phyloP scores from a whole-genome alignment of 2,329 filamentous ascomycete species.

The Microsporum ferrugineum region DNA sequence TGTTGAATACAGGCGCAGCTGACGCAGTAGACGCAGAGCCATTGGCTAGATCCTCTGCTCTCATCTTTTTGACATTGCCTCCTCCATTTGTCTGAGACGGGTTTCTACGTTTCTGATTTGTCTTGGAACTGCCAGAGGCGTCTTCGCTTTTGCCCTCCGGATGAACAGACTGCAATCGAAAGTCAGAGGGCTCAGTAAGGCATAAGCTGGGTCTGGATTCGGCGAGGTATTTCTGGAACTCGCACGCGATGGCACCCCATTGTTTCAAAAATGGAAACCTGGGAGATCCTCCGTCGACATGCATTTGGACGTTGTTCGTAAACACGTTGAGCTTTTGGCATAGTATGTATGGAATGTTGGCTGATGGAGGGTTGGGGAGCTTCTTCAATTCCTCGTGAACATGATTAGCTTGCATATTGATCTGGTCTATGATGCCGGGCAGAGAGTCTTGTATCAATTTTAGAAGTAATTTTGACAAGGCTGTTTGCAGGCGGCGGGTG shows the following conservation, averaged over 20 bases:
- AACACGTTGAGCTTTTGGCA: constrained; percentile 50
- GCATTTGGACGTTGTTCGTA: constrained; percentile 41
- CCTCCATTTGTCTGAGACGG: neutral
- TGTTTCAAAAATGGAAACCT: constrained; percentile 32
- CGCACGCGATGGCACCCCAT: constrained; percentile 37
- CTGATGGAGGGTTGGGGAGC: constrained; percentile 54
- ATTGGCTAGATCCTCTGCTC: neutral
- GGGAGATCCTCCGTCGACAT: constrained; percentile 42
- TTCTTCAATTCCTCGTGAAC: constrained; percentile 46
- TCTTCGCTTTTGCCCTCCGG: neutral
- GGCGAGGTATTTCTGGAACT: constrained; percentile 42
- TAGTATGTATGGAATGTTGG: constrained; percentile 56
- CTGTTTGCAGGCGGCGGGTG: constrained; percentile 39
- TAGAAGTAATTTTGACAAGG: constrained; percentile 40
- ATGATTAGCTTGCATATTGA: constrained; percentile 36
- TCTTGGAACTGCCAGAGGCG: too few species aligned
- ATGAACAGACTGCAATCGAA: too few species aligned
- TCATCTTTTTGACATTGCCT: neutral
- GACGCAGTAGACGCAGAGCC: neutral
- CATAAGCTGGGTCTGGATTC: constrained; percentile 32
- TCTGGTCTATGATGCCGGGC: constrained; percentile 29
- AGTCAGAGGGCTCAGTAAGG: constrained; percentile 18
- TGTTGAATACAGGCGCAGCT: neutral
- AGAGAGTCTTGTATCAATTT: constrained; percentile 34
- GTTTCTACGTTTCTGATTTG: neutral